Conservation (phyloP, 371 early-diverging fungal species). For the Mortierella sp. region DNA sequence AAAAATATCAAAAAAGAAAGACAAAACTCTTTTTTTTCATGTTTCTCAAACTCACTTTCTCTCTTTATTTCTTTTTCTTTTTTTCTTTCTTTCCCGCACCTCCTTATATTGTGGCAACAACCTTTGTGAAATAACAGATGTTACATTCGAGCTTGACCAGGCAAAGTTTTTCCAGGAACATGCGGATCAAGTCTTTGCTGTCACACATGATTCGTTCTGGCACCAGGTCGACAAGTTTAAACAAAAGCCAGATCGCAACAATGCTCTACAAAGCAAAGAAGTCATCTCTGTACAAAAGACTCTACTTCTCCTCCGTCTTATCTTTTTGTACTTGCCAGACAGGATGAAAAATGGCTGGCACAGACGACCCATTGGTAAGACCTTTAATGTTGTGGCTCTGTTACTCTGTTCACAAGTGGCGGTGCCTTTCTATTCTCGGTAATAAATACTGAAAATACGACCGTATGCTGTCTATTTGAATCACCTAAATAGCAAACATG, state of each 20-base stretch:
- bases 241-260: conserved; percentile 62
- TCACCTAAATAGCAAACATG: conserved; percentile 57
- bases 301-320: conserved; percentile 72
- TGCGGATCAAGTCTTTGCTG: conserved; percentile 77
- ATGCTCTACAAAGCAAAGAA: conserved; percentile 68
- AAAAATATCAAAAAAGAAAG: no score
- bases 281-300: conserved; percentile 74
- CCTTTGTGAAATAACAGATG: conserved; percentile 61
- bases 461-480: background rate
- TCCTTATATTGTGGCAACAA: no score
- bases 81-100: background rate
- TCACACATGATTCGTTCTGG: conserved; percentile 76
- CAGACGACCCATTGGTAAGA: conserved; percentile 68
- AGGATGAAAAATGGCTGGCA: conserved; percentile 83
- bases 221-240: conserved; percentile 82
- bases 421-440: background rate
- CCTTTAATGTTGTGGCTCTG: background rate
- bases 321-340: conserved; percentile 77
- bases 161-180: conserved; percentile 85
- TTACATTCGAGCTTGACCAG: conserved; percentile 79
- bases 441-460: background rate
- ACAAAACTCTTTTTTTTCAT: no score
- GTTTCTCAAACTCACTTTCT: no score
- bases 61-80: background rate
- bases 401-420: background rate